Evolutionary conservation across 2,329 filamentous ascomycete species (phyloP).

Genomic region (Phialophora expanda): DNA sequence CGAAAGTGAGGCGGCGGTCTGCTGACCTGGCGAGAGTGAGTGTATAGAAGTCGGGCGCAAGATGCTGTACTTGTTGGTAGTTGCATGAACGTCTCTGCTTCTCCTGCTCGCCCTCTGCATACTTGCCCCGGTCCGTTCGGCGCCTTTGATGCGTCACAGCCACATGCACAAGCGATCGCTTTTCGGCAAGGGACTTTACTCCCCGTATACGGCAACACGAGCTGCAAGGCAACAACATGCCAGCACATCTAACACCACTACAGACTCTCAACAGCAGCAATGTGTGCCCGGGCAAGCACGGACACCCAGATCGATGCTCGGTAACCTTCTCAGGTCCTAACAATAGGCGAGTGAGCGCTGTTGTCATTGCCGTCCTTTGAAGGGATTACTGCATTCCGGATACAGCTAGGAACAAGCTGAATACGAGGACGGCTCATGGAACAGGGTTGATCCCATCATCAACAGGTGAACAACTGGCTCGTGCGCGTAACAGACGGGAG

Average conservation of each 20-base stretch:
- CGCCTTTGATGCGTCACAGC: neutral
- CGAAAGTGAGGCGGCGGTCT: slow-evolving; percentile 21
- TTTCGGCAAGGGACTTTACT: neutral
- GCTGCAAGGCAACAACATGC: slow-evolving; percentile 3
- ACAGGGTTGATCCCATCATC: neutral
- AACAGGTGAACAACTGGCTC: neutral
- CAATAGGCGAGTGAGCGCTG: neutral
- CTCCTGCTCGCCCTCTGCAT: neutral
- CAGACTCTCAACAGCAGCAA: neutral
- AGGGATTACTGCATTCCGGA: neutral
- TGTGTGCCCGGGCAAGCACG: slow-evolving; percentile 10
- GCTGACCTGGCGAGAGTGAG: slow-evolving; percentile 1
- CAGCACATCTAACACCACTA: slow-evolving; percentile 11
- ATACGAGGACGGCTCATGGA: neutral
- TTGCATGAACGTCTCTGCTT: neutral
- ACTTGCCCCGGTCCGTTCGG: neutral
- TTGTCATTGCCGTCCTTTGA: neutral
- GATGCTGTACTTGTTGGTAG: neutral
- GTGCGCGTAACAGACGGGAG: neutral
- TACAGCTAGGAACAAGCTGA: neutral
- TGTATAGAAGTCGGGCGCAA: slow-evolving; percentile 5
- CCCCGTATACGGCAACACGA: neutral
- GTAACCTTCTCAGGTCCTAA: neutral
- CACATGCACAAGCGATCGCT: slow-evolving; percentile 3
- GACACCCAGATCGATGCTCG: neutral